Evolutionary conservation across 371 early-diverging fungal genomes (phyloP), one percentile per base, ranked within the genome.

Genomic region (Mortierella sp.): DNA sequence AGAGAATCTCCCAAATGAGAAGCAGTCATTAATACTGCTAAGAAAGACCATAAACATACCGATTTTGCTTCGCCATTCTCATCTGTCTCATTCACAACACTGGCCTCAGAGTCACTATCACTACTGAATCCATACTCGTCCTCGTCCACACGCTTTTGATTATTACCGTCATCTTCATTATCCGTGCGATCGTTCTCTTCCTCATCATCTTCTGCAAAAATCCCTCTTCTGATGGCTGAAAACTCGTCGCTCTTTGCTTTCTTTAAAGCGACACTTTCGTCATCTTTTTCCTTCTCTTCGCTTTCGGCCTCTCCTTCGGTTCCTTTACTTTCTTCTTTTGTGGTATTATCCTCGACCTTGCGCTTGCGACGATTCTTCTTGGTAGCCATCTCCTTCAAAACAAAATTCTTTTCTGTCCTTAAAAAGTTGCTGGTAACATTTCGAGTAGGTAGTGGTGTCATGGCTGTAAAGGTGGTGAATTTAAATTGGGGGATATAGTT

Each of bases 351-450:
- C 5, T 22, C 68, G 1, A 57, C 55, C 31, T 71, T 74, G 8
- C 71, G 63, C 54, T 75, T 74, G 43, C 75, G 67, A 10, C 58
- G 68, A 35, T 59, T 66, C 43, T 49, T 64, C 32, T 51, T 61
- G 10, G 64, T 42, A 3, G 73, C 66, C 42, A 74, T 19, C 9
- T 75, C 75, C 35, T 74, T 74, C 26, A 80, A 64, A 28, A 80
- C 81, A 40, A 54, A 80, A 53, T 80, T 74, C 68, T 74, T 74
- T 19, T 80, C 81, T 1, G 68, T 68, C 62, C 71, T 80, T 26
- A 75, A 29, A 28, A 70, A 80, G 32, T 68, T 75, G 49, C 71
- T 80, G 32, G 67, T 71, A 22, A 70, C 64, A 31, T 80, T 80
- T 13, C 81, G 61, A 5, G 68, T 70, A 12, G 81, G 81, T 29